Evolutionary conservation across 2,329 filamentous ascomycete genomes (phyloP).

Genomic region (Epichloe baconii): DNA sequence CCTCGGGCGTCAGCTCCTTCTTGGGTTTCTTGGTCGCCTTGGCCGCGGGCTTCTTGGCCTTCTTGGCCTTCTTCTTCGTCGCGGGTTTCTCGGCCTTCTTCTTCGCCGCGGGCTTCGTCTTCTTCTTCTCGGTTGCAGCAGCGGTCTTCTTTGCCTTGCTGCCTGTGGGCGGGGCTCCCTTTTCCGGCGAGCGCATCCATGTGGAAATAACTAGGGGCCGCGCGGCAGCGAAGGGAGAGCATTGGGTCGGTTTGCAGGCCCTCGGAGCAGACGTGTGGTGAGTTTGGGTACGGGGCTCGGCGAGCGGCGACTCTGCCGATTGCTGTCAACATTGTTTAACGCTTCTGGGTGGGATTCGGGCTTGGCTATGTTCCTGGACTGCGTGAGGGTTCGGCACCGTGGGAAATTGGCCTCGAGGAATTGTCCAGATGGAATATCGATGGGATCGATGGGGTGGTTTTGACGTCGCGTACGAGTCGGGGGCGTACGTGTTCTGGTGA

Average conservation of each 20-base stretch:
- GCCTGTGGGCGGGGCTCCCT: conserved; percentile 8
- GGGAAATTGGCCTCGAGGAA: not conserved
- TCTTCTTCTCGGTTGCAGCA: conserved; percentile 10
- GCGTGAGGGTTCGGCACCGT: not conserved
- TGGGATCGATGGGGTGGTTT: not conserved
- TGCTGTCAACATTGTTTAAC: conserved; percentile 26
- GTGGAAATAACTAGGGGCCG: conserved; percentile 17
- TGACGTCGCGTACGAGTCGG: no score
- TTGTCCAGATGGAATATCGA: not conserved
- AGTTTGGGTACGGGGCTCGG: conserved; percentile 17
- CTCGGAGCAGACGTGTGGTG: conserved; percentile 4
- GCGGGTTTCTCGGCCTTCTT: conserved; percentile 34
- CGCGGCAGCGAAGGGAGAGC: conserved; percentile 8
- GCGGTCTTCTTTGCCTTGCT: conserved; percentile 11
- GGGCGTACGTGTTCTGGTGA: no score
- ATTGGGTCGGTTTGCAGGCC: not conserved
- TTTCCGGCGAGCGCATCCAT: conserved; percentile 14
- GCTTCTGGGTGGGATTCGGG: not conserved
- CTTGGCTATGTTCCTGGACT: not conserved
- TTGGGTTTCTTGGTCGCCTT: conserved; percentile 37
- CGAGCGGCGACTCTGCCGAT: conserved; percentile 26
- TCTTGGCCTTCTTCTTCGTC: conserved; percentile 24
- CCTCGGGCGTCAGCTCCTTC: conserved; percentile 25
- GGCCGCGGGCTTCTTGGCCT: conserved; percentile 22
- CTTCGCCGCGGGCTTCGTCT: conserved; percentile 13